Conservation (phyloP, 2,329 filamentous ascomycete genomes). For the Diplodia corticola region DNA sequence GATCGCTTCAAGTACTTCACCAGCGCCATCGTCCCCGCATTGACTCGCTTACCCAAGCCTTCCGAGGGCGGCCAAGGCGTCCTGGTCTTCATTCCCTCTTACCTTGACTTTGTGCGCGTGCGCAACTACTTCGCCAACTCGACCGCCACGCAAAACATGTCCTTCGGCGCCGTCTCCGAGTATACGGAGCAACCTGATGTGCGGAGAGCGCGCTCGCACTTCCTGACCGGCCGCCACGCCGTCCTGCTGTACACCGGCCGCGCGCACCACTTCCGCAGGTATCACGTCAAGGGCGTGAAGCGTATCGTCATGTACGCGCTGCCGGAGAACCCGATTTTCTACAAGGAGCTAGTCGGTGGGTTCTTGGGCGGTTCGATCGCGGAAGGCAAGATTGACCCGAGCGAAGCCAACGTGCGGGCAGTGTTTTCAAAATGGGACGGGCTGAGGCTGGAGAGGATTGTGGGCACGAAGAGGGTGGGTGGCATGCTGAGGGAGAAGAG, state of each 20-base stretch:
- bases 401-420: conserved; percentile 52
- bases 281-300: conserved; percentile 76
- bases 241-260: conserved; percentile 90
- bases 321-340: conserved; percentile 84
- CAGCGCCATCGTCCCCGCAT: conserved; percentile 72
- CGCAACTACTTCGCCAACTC: conserved; percentile 87
- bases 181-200: conserved; percentile 79
- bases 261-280: conserved; percentile 95
- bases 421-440: conserved; percentile 89
- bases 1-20: conserved; percentile 89
- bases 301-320: conserved; percentile 86
- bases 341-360: conserved; percentile 71
- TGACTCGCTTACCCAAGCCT: conserved; percentile 68
- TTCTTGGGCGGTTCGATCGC: conserved; percentile 59
- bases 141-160: conserved; percentile 54
- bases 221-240: conserved; percentile 77
- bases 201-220: conserved; percentile 82
- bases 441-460: conserved; percentile 83
- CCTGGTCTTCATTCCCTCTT: conserved; percentile 86
- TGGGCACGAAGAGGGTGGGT: conserved; percentile 75
- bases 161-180: conserved; percentile 85
- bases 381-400: conserved; percentile 57
- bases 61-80: conserved; percentile 61
- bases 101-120: conserved; percentile 91
- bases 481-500: conserved; percentile 81